Evolutionary conservation across 371 early-diverging fungal genomes (phyloP).

Genomic region (Mortierella sp.): DNA sequence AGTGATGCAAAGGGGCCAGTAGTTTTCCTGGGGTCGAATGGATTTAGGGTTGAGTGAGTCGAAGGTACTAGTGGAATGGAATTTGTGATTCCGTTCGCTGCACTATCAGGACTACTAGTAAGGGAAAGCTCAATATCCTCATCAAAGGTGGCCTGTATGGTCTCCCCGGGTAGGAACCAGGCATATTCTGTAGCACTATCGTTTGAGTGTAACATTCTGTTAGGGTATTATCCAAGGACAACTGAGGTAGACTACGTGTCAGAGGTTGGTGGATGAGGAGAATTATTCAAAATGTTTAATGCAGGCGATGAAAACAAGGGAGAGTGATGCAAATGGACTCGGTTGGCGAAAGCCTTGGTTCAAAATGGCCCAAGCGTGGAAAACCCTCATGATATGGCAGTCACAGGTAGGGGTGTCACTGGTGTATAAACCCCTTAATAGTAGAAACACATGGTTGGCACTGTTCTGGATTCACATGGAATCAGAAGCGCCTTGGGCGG

Average conservation of each 20-base stretch:
- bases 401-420: too few species aligned
- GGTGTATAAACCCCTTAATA: too few species aligned
- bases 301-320: neutral
- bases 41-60: neutral
- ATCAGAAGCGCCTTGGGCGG: too few species aligned
- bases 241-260: neutral
- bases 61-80: neutral
- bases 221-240: neutral
- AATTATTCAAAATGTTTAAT: neutral
- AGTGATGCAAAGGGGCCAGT: slow-evolving; percentile 15
- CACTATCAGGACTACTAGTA: neutral
- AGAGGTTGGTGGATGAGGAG: neutral
- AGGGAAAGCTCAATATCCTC: slow-evolving; percentile 18
- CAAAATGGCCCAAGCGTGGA: slow-evolving; percentile 16
- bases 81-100: neutral
- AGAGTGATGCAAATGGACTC: neutral
- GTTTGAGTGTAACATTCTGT: neutral
- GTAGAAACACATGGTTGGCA: too few species aligned
- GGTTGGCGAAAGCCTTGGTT: neutral
- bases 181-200: neutral
- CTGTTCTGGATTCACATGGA: too few species aligned
- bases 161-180: slow-evolving; percentile 35
- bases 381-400: neutral
- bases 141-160: slow-evolving; percentile 20
- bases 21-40: slow-evolving; percentile 13